phyloP scores from a whole-genome alignment of 2,329 filamentous ascomycete genomes.

The Cladosporium sp. region DNA sequence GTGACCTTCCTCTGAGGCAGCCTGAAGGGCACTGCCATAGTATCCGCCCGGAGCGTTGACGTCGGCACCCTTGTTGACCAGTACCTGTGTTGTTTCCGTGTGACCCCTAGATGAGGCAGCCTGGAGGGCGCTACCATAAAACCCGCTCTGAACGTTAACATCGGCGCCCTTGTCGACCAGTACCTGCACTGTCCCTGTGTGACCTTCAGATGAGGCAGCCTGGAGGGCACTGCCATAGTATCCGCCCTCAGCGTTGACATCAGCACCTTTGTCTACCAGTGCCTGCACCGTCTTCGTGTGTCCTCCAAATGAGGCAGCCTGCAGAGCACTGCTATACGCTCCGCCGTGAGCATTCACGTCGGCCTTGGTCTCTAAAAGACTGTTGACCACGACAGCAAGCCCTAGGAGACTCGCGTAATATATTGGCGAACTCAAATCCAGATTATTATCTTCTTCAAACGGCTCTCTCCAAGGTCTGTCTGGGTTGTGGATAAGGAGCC shows the following conservation, averaged over 20 bases:
- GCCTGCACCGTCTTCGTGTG: too few relatives aligned
- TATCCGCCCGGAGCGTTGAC: not conserved
- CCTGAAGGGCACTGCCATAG: too few relatives aligned
- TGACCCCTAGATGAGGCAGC: not conserved
- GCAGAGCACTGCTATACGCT: too few relatives aligned
- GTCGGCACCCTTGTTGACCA: not conserved
- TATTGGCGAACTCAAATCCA: not conserved
- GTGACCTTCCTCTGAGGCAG: too few relatives aligned
- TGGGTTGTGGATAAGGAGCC: conserved; percentile 19
- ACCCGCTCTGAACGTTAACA: not conserved
- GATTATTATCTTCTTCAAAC: too few relatives aligned
- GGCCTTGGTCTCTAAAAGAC: too few relatives aligned
- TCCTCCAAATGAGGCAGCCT: too few relatives aligned
- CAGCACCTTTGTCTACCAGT: too few relatives aligned
- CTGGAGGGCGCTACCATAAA: not conserved
- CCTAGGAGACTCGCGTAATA: too few relatives aligned
- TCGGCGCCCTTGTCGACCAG: not conserved
- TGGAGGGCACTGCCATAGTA: too few relatives aligned
- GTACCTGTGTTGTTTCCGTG: not conserved
- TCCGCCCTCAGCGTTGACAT: too few relatives aligned
- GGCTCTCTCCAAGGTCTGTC: not conserved
- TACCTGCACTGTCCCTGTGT: not conserved
- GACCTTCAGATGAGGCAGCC: not conserved
- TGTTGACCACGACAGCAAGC: not conserved
- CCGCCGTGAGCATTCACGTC: too few relatives aligned